Base-by-base conservation (phyloP, 768 basidiomycete genomes). In the Hebeloma cylindrosporum region DNA sequence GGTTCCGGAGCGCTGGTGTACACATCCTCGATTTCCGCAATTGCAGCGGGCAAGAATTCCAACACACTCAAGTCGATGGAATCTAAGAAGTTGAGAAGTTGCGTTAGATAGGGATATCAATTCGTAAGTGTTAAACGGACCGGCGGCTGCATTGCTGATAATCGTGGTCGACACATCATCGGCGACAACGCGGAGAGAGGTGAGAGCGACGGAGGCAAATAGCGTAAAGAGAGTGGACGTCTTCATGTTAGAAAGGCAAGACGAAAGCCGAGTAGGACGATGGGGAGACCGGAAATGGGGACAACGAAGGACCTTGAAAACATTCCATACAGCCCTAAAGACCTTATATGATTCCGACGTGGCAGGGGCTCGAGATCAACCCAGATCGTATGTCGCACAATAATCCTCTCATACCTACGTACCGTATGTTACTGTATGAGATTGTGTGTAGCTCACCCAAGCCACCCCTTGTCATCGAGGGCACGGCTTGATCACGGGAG, bases 31-130 rank as follows among this genome's bases (percentile, higher is more conserved):
- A 67, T 65, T 36, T 63, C 64, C 10, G 43, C 34, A 3, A 67
- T 17, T 7, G 57, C 64, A 14, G 14, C 47, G 30, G 52, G 48
- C 17, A 56, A 40, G 40, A 62, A 58, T 39, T 52, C 45, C 30
- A 67, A 57, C 23, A 58, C 56, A 21, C 45, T 54, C 17, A 67
- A 48, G 48, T 65, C 62, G 27, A 67, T 67, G 38, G 52, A 48
- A 48, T 67, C 65, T 67, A 4, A 18, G 10, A n/a, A 30, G 49
- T 10, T 17, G 16, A 16, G n/a, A 20, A 47, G 25, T 22, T 16
- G 23, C 36, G 11, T 7, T 17, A 2, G 13, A 16, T 16, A 6
- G 29, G n/a, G 20, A 30, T 14, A 5, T 32, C 13, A 48, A 16
- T n/a, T 23, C n/a, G n/a, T n/a, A 26, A 25, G 5, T 9, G 7